These are phyloP conservation scores for Thermomucor indicae-seudaticae DNA, from an alignment of 371 early-diverging fungal species.

Conservation along the genomic window DNA sequence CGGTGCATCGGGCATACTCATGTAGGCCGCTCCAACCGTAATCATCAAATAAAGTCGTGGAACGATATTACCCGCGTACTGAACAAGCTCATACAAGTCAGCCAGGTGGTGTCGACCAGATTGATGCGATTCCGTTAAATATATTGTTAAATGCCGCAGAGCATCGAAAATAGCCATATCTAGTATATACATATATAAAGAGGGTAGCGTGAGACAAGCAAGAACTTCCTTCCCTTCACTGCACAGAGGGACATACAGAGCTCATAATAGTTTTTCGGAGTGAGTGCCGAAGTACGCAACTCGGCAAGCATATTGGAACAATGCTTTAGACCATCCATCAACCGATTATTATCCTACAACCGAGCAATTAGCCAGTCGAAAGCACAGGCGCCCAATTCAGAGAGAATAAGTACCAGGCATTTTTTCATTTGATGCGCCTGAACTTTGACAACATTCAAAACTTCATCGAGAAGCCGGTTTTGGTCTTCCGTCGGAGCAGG, in stretches of 20 bases:
- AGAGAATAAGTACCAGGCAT: constrained; percentile 63
- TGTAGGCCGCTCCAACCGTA: constrained; percentile 92
- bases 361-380: no score
- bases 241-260: constrained; percentile 88
- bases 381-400: neutral
- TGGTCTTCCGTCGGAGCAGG: constrained; percentile 72
- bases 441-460: constrained; percentile 78
- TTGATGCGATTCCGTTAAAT: constrained; percentile 82
- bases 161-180: constrained; percentile 96
- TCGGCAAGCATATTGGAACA: constrained; percentile 95
- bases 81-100: constrained; percentile 94
- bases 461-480: constrained; percentile 79
- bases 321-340: constrained; percentile 95
- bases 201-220: no score
- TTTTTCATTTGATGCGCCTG: constrained; percentile 89
- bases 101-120: constrained; percentile 85
- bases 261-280: constrained; percentile 96
- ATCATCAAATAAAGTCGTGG: constrained; percentile 97
- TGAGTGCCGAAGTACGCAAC: constrained; percentile 86
- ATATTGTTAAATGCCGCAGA: constrained; percentile 82
- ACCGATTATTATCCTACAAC: constrained; percentile 73
- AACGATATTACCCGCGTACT: constrained; percentile 96
- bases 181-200: neutral
- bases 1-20: constrained; percentile 84
- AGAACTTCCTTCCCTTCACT: no score